phyloP scores from a whole-genome alignment of 108 stramenopile species.

The Skeletonema potamos region DNA sequence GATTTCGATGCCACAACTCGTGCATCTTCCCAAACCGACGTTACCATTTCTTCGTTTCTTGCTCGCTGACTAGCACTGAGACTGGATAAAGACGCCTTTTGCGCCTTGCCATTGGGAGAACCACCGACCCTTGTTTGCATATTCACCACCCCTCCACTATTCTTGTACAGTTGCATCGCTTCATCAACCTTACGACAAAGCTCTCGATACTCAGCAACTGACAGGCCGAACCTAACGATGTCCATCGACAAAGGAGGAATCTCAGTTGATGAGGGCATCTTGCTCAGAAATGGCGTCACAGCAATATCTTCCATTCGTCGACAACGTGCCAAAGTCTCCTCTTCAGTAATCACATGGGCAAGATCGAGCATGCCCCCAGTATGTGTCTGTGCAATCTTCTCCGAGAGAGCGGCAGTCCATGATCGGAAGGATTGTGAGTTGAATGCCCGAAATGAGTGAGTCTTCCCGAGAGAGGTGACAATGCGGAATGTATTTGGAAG shows the following conservation, averaged over 20 bases:
- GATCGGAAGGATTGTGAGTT: constrained; percentile 26
- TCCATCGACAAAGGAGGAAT: constrained; percentile 14
- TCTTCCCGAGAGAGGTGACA: constrained; percentile 12
- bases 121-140: constrained; percentile 13
- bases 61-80: constrained; percentile 7
- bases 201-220: constrained; percentile 37
- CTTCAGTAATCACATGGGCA: constrained; percentile 46
- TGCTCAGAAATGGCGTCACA: constrained; percentile 16
- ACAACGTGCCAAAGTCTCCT: constrained; percentile 34
- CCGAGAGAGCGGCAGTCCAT: constrained; percentile 30
- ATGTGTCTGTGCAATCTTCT: constrained; percentile 35
- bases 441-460: constrained; percentile 37
- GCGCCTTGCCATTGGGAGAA: neutral
- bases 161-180: constrained; percentile 10
- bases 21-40: constrained; percentile 41
- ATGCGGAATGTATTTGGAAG: constrained; percentile 46
- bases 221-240: constrained; percentile 27
- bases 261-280: constrained; percentile 7
- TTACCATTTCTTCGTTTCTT: constrained; percentile 14
- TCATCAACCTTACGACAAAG: constrained; percentile 40
- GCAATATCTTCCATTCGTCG: constrained; percentile 34
- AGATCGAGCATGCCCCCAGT: constrained; percentile 45
- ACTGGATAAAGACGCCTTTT: neutral
- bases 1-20: constrained; percentile 39
- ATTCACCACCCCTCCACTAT: constrained; percentile 26